Base-by-base conservation (phyloP, 352 stramenopile species). In the Phytophthora tubulina region DNA sequence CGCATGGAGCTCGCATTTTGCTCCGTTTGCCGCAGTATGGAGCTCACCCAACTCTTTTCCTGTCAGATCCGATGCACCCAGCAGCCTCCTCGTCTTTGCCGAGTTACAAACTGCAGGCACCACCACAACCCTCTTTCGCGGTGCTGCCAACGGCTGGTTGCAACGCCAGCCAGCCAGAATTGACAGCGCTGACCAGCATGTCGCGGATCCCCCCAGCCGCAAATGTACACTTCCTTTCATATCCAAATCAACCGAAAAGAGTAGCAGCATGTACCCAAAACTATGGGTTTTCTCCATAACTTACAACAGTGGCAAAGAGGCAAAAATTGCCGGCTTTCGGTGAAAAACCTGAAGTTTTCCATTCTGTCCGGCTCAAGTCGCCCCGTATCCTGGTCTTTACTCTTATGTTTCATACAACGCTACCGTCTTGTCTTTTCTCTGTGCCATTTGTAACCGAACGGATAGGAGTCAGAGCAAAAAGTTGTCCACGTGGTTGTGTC, bases 381-480 rank as follows among this genome's bases (percentile, higher is more conserved):
- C 56, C 62, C 11, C 42, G 5, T 36, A 30, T 9, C 35, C 42
- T 32, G 32, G n/a, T 13, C 32, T 39, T 42, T 41, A 13, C 35
- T 33, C 17, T 4, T 13, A 7, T 14, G 21, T 4, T 0, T 27
- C 10, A 44, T 56, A 69, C 62, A 69, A 69, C 33, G 6, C 49
- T 50, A 30, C 30, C 32, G 6, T 36, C 9, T 17, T 42, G 50
- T 33, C 50, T 13, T 27, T 52, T 64, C 15, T 64, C 11, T 38
- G 53, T 9, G 52, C 35, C 52, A 64, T 32, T 70, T 55, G 1
- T 4, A 41, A 35, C 42, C 50, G 58, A 41, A 57, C 59, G 44
- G 52, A 58, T 63, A 35, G 67, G 61, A 73, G 64, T 72, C 64
- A 72, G 64, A 54, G 27, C 60, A 53, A 15, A 6, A 50, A 27